Conservation (phyloP, 164 flowering plant genomes). For the Liriodendron chinense region DNA sequence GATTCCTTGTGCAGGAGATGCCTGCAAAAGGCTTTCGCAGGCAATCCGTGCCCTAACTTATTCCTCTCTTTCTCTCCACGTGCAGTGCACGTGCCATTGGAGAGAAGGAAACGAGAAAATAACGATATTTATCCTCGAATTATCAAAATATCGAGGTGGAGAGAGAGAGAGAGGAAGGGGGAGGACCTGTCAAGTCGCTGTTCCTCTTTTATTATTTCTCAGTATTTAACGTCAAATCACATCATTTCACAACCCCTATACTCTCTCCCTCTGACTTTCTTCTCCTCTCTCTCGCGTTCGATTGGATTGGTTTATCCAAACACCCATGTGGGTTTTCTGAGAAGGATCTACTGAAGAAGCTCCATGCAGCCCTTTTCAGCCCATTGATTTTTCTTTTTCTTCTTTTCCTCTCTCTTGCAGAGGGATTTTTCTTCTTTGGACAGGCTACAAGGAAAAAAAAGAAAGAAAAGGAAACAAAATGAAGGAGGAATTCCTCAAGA, state of each 20-base stretch:
- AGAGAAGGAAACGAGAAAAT: background rate
- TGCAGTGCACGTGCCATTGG: background rate
- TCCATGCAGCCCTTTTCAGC: constrained; percentile 18
- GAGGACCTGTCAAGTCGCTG: constrained; percentile 50
- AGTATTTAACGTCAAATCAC: constrained; percentile 55
- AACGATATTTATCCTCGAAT: background rate
- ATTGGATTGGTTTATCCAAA: background rate
- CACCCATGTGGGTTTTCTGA: constrained; percentile 29
- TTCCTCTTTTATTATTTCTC: constrained; percentile 24
- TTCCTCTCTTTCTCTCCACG: background rate
- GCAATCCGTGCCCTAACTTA: too few species aligned
- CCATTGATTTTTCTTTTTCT: background rate
- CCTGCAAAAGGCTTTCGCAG: too few species aligned
- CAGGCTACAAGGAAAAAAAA: constrained; percentile 26
- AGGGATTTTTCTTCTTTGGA: constrained; percentile 14
- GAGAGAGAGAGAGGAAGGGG: constrained; percentile 13
- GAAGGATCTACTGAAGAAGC: constrained; percentile 12
- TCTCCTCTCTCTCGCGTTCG: background rate
- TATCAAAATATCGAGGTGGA: background rate
- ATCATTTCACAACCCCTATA: constrained; percentile 30
- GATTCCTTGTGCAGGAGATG: too few species aligned
- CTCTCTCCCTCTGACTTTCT: constrained; percentile 7
- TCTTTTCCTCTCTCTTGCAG: constrained; percentile 8
- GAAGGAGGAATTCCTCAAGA: constrained; percentile 76
- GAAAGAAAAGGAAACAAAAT: constrained; percentile 33